Base-by-base conservation (phyloP, 2,329 filamentous ascomycete species). In the Fusarium pseudonygamai region DNA sequence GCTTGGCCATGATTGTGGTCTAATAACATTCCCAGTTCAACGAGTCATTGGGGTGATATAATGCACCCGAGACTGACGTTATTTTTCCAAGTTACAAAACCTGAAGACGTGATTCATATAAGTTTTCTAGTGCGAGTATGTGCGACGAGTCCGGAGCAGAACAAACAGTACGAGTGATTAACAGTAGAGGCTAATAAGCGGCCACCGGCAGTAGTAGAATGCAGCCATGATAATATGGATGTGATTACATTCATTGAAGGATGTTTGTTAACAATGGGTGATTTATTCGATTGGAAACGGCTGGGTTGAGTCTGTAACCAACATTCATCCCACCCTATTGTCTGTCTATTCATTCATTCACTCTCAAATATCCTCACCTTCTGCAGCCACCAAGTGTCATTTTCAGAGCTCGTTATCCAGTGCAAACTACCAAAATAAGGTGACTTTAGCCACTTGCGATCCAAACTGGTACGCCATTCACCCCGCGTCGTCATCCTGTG, bases 361-460 rank as follows among this genome's bases (percentile, higher is more conserved):
- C 22, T 40, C 42, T 49, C 49, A 58, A 58, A 52, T 30, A 26
- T 26, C 34, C 20, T 24, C 13, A 52, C 30, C 30, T 36, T 40
- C 46, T 53, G 60, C 49, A 65, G 55, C 64, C 49, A 66, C 61
- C 62, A 47, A 65, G 73, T 75, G 58, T 72, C 70, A 75, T 47
- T 26, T 45, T 39, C 39, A 65, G 39, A 58, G 47, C 52, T 67
- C 53, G 56, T 61, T 52, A 67, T 53, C 67, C 67, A 75, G 64
- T 61, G 53, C 49, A 68, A 71, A 42, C 30, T 37, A 52, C 30
- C 34, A 36, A 46, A 60, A 50, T 18, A 65, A 45, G 30, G 34
- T 37, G 34, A 24, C 37, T 16, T 55, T 32, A 43, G 59, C 39
- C 49, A 37, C 36, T 57, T 52, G 39, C 32, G 39, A 37, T 34